Conservation (phyloP, 2,329 filamentous ascomycete genomes). For the Sclerotinia nivalis region DNA sequence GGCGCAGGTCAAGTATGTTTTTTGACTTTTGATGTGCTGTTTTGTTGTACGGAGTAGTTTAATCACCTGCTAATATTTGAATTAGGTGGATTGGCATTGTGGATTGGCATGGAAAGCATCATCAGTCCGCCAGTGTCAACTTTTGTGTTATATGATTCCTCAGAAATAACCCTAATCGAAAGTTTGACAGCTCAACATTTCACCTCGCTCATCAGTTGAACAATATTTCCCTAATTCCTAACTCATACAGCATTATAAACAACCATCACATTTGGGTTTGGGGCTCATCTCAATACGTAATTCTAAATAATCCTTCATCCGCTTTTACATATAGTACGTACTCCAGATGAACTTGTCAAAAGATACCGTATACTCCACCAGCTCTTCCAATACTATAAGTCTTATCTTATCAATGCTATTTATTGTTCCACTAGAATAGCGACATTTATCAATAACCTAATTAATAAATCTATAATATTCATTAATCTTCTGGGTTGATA, state of each 20-base stretch:
- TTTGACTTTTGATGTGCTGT: neutral
- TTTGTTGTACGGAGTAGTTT: neutral
- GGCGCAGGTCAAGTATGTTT: neutral
- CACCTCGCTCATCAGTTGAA: neutral
- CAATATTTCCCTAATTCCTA: neutral
- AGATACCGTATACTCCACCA: no score
- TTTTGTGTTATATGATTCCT: neutral
- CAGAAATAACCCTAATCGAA: no score
- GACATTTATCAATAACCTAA: no score
- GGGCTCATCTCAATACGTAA: no score
- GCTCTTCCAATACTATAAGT: no score
- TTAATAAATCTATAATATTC: no score
- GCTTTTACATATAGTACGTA: neutral
- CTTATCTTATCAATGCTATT: no score
- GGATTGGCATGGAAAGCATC: neutral
- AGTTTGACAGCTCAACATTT: neutral
- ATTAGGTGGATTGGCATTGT: neutral
- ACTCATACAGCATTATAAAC: neutral
- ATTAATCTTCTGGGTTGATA: no score
- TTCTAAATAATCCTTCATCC: neutral
- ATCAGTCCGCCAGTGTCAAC: neutral
- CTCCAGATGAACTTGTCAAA: neutral
- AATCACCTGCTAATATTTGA: neutral
- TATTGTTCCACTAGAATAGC: no score
- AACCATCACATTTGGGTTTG: neutral